Evolutionary conservation across 306 rosid genomes (phyloP).

Genomic region (peach (Prunus persica)): Prunus_persica_NCBIv2 NC_034015.1:10803501-10804000

Average conservation of each 20-base stretch:
- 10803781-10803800: not conserved
- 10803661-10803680: conserved; percentile 5
- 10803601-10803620: conserved; percentile 9
- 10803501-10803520: not conserved
- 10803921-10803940: not conserved
- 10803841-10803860: not conserved
- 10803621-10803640: conserved; percentile 9
- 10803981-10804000: not conserved
- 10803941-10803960: not conserved
- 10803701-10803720: not conserved
- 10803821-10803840: not conserved
- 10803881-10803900: not conserved
- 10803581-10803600: not conserved
- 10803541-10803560: conserved; percentile 1
- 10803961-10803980: not conserved
- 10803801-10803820: not conserved
- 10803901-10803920: not conserved
- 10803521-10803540: not conserved
- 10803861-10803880: not conserved
- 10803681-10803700: conserved; percentile 2
- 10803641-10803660: not conserved
- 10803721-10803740: conserved; percentile 1
- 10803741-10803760: conserved; percentile 11
- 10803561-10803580: too few relatives aligned
- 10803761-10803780: not conserved